phyloP scores from a whole-genome alignment of 2,329 filamentous ascomycete genomes.

The Aureobasidium melanogenum region DNA sequence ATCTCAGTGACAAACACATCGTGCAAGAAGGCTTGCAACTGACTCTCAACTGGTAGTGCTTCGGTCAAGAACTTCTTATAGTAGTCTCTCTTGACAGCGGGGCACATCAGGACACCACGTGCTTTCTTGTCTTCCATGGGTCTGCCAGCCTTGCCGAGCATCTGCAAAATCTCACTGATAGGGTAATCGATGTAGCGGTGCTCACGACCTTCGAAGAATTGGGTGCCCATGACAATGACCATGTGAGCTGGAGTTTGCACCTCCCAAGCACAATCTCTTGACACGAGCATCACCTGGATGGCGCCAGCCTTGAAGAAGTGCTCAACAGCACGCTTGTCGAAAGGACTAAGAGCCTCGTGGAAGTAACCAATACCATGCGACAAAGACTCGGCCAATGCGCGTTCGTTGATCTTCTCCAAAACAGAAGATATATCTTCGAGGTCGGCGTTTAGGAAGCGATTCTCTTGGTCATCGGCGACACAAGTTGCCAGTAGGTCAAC shows the following conservation, averaged over 20 bases:
- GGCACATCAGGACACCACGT: slow-evolving; percentile 93
- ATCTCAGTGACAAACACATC: slow-evolving; percentile 97
- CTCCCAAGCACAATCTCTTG: slow-evolving; percentile 93
- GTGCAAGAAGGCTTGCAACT: slow-evolving; percentile 82
- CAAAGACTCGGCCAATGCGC: slow-evolving; percentile 76
- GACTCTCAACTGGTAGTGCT: slow-evolving; percentile 88
- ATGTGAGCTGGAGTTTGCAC: slow-evolving; percentile 79
- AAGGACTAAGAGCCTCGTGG: slow-evolving; percentile 81
- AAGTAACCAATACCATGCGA: slow-evolving; percentile 95
- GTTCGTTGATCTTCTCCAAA: slow-evolving; percentile 74
- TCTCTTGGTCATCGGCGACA: slow-evolving; percentile 80
- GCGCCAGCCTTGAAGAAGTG: slow-evolving; percentile 84
- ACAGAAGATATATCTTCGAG: slow-evolving; percentile 73
- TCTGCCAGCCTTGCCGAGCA: slow-evolving; percentile 89
- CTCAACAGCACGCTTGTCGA: slow-evolving; percentile 88
- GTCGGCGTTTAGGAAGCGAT: slow-evolving; percentile 83
- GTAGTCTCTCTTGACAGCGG: slow-evolving; percentile 88
- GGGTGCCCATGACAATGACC: slow-evolving; percentile 94
- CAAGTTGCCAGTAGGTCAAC: slow-evolving; percentile 82
- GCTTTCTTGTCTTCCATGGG: slow-evolving; percentile 70
- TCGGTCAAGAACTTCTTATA: slow-evolving; percentile 99
- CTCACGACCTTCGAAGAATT: slow-evolving; percentile 93
- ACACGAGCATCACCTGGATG: slow-evolving; percentile 74
- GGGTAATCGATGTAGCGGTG: slow-evolving; percentile 97
- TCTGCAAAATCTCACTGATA: slow-evolving; percentile 87